A percentile compares a stretch with the other conserved stretches of the same genome.
Conservation (phyloP, 441 rosid species). For the Brassica balearica region DNA sequence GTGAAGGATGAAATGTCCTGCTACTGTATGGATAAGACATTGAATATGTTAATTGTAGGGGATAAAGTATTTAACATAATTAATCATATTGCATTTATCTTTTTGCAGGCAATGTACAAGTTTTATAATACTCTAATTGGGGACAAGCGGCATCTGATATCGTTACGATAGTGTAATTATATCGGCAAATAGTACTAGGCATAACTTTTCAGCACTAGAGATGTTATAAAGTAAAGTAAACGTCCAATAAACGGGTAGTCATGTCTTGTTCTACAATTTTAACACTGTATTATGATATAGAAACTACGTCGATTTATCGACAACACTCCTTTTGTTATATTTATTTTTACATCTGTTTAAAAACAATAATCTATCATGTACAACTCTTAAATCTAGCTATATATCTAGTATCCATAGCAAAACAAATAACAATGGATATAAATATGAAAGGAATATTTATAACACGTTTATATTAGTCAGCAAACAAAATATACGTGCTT, state of each 20-base stretch:
- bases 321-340: neutral
- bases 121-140: slow-evolving; percentile 7
- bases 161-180: slow-evolving; percentile 17
- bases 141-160: slow-evolving; percentile 8
- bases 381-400: neutral
- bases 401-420: neutral
- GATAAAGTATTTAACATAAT: slow-evolving; percentile 6
- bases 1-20: slow-evolving; percentile 19
- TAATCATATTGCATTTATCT: neutral
- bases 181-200: neutral
- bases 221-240: neutral
- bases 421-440: slow-evolving; percentile 6
- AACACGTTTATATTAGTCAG: slow-evolving; percentile 25
- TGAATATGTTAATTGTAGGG: slow-evolving; percentile 18
- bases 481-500: slow-evolving; percentile 18
- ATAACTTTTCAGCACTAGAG: slow-evolving; percentile 10
- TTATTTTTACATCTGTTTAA: neutral
- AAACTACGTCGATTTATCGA: neutral
- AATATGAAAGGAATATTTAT: slow-evolving; percentile 4
- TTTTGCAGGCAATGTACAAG: slow-evolving; percentile 14
- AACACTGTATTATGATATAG: neutral
- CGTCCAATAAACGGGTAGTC: neutral
- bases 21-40: slow-evolving; percentile 27
- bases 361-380: neutral
- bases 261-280: neutral